These are phyloP conservation scores for Aegilops umbellulata DNA, from an alignment of 176 grass and related monocot genomes.

Conservation along the genomic window DNA sequence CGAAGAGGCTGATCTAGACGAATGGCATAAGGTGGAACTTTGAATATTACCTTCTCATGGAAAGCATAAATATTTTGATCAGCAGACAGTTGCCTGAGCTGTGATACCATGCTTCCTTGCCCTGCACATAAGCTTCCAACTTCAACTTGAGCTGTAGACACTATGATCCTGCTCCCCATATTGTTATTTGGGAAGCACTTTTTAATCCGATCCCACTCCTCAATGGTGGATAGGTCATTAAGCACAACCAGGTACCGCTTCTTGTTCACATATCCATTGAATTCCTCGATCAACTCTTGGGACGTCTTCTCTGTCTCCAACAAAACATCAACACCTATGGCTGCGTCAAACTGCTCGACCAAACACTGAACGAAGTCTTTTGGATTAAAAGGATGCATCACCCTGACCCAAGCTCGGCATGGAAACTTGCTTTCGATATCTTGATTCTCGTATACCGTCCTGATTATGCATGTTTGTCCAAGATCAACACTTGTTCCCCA, in stretches of 20 bases:
- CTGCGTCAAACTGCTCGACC: not conserved
- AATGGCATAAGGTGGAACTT: no score
- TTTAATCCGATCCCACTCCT: not conserved
- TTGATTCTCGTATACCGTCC: no score
- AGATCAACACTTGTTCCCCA: not conserved
- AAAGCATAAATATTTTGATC: no score
- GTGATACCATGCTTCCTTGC: no score
- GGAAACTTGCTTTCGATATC: not conserved
- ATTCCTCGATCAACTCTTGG: no score
- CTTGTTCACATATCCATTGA: no score
- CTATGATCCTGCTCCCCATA: not conserved
- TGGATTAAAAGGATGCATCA: not conserved
- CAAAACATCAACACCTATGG: fast-evolving
- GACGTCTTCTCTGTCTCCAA: no score
- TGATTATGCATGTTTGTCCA: not conserved
- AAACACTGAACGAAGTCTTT: no score
- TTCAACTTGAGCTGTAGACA: not conserved
- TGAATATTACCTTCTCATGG: not conserved
- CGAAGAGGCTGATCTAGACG: no score
- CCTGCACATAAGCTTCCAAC: not conserved
- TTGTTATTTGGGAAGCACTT: not conserved
- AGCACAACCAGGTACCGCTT: not conserved
- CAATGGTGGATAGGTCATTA: not conserved
- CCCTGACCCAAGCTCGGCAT: not conserved
- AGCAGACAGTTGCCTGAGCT: no score